Evolutionary conservation across 179 eudicot genomes (phyloP).

Genomic region (Patellifolia procumbens): DNA sequence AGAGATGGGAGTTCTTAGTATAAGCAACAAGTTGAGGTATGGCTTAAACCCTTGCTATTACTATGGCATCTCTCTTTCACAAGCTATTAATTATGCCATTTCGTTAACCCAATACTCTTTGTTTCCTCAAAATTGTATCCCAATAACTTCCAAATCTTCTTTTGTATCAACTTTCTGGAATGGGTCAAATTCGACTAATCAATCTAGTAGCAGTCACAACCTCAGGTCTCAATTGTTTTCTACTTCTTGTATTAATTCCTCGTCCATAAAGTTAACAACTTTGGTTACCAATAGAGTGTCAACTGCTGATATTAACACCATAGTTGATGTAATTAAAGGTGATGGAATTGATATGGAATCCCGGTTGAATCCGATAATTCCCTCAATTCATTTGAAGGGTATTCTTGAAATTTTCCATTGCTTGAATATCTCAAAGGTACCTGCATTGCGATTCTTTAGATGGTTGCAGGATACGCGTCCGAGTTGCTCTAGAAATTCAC

Average conservation of each 20-base stretch:
- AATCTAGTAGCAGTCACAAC: conserved; percentile 2
- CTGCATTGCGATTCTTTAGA: conserved; percentile 55
- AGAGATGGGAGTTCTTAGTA: background rate
- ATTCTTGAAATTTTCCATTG: conserved; percentile 42
- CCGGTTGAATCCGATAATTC: conserved; percentile 32
- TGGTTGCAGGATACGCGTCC: conserved; percentile 46
- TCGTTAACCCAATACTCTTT: conserved; percentile 42
- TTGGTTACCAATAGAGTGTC: conserved; percentile 10
- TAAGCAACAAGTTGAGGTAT: conserved; percentile 28
- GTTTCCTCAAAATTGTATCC: conserved; percentile 6
- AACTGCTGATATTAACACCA: conserved; percentile 9
- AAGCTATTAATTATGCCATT: conserved; percentile 13
- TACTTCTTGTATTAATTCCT: conserved; percentile 18
- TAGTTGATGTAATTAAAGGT: conserved; percentile 46
- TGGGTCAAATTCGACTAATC: conserved; percentile 16
- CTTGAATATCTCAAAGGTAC: conserved; percentile 47
- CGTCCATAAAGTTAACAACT: conserved; percentile 4
- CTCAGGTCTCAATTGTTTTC: conserved; percentile 22
- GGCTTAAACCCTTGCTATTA: conserved; percentile 17
- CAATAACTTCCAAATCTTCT: conserved; percentile 11
- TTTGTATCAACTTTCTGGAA: background rate
- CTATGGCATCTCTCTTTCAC: background rate
- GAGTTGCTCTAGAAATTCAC: conserved; percentile 29
- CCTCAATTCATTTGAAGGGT: conserved; percentile 22
- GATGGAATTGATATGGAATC: conserved; percentile 46